Base-by-base conservation (phyloP, 2,329 filamentous ascomycete species). In the Cyphellophora europaea region DNA sequence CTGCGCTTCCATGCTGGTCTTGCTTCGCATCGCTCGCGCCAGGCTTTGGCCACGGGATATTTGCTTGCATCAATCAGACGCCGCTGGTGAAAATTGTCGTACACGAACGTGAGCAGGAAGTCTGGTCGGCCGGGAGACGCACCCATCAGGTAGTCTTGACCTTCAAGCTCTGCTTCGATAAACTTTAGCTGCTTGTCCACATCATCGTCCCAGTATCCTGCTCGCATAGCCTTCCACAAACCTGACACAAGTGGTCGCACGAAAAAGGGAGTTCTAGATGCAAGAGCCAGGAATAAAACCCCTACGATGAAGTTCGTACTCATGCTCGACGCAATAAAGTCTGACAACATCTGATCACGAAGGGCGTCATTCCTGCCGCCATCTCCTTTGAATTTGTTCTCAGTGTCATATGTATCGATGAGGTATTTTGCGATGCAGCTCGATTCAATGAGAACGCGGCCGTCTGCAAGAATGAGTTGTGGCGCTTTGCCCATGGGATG, bases 401-500 rank as follows among this genome's bases (percentile, higher is more conserved):
- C 23, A 1, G 38, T 48, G 35, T 58, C 55, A 39, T 55, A 57
- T 11, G 47, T 54, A 3, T 47, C 38, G 17, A 59, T 46, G 11
- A 59, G 42, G 37, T 58, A 57, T 12, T 46, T 47, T 1, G 45
- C 43, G 14, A 59, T 55, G 11, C 50, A 49, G 13, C 46, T 34
- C n/a, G 45, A 47, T 38, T 59, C 56, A n/a, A 49, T 43, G 21
- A 59, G 45, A 5, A 45, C 34, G 17, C 47, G 35, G 2, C 49
- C 51, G 21, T 51, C 49, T n/a, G 42, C 38, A 14, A 53, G 52
- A 27, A 53, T 45, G 11, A 48, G 35, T 21, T 43, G 39, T 5
- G 88, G 89, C 2, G 84, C 86, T 57, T 93, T 94, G 41, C 89
- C 89, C 4, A 95, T 68, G 0, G 84, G 80, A 52, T 94, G 87